Conservation (phyloP, 305 asterid genomes). For the Fraxinus floribunda region DNA sequence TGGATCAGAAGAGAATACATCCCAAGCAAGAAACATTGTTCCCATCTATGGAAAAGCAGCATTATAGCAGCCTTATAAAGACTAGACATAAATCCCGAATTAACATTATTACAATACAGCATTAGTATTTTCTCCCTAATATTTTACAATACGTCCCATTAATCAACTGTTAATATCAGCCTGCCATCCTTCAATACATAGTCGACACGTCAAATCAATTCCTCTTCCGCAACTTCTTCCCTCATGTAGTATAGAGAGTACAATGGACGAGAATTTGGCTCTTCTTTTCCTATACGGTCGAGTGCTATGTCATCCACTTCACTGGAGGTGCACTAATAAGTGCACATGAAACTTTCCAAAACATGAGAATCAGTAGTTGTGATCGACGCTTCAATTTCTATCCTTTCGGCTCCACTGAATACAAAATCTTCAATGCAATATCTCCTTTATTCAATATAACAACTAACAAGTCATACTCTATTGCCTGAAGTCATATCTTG, state of each 20-base stretch:
- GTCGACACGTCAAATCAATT: background rate
- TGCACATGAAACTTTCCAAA: background rate
- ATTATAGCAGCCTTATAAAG: background rate
- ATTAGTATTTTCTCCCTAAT: background rate
- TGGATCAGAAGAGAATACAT: background rate
- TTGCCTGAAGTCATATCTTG: background rate
- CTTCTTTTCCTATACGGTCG: background rate
- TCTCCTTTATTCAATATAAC: background rate
- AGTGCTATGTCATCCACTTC: background rate
- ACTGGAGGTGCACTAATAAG: background rate
- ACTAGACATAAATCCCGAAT: background rate
- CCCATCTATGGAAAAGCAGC: background rate
- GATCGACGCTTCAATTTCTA: background rate
- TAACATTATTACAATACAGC: background rate
- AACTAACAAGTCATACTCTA: background rate
- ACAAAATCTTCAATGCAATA: background rate
- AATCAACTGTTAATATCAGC: background rate
- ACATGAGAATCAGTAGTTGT: background rate
- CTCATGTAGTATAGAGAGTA: background rate
- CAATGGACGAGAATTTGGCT: background rate
- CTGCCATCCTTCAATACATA: background rate
- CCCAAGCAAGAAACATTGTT: background rate
- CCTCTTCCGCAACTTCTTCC: background rate
- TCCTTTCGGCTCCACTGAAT: background rate
- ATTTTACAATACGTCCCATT: background rate